Conservation (phyloP, 2,329 filamentous ascomycete species). For the Thielaviopsis punctulata region DNA sequence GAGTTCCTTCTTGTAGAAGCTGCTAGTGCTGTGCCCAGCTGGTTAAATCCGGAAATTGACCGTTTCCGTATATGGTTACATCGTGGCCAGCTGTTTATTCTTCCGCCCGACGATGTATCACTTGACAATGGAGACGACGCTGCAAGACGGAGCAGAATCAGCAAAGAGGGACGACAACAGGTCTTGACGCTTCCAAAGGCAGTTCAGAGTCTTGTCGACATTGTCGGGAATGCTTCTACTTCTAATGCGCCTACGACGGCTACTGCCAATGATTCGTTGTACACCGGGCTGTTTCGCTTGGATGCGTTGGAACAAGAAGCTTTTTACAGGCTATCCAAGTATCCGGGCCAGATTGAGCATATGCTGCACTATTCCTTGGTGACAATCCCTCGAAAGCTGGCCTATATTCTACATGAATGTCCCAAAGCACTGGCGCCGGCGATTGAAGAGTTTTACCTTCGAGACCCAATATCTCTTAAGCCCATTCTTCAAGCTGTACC, state of each 20-base stretch:
- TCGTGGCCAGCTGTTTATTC: slow-evolving; percentile 54
- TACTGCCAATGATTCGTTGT: neutral
- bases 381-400: slow-evolving; percentile 65
- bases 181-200: neutral
- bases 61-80: slow-evolving; percentile 83
- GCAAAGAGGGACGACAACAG: neutral
- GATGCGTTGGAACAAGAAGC: slow-evolving; percentile 68
- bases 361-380: slow-evolving; percentile 62
- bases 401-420: slow-evolving; percentile 57
- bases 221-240: neutral
- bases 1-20: slow-evolving; percentile 93
- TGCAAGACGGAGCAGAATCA: neutral
- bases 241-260: neutral
- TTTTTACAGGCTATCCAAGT: slow-evolving; percentile 74
- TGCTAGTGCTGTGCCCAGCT: slow-evolving; percentile 68
- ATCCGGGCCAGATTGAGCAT: slow-evolving; percentile 55
- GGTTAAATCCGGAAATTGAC: slow-evolving; percentile 84
- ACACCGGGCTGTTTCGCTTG: slow-evolving; percentile 43
- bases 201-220: neutral
- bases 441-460: slow-evolving; percentile 80
- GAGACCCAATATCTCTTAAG: slow-evolving; percentile 62
- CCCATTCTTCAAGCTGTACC: slow-evolving; percentile 35
- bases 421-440: slow-evolving; percentile 67
- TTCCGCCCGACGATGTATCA: slow-evolving; percentile 44
- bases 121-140: slow-evolving; percentile 14